A percentile compares a stretch with the other conserved stretches of the same genome.
phyloP scores from a whole-genome alignment of 495 filamentous ascomycete genomes.

The Physcia stellaris region DNA sequence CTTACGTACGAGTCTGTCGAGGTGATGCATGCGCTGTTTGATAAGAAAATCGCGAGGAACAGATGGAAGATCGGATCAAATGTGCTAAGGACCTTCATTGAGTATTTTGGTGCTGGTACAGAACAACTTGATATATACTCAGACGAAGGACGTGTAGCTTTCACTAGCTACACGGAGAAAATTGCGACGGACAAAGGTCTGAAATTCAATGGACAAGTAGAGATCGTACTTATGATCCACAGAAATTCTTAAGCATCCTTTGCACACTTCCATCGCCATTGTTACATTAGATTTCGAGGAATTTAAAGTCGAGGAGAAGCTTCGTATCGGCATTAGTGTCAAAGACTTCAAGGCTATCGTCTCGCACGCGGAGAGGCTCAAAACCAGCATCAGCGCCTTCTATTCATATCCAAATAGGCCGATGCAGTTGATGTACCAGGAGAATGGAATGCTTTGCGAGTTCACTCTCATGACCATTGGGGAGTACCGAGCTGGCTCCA shows the following conservation, averaged over 20 bases:
- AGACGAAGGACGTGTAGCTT: conserved; percentile 54
- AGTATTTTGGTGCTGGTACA: conserved; percentile 81
- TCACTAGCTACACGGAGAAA: conserved; percentile 94
- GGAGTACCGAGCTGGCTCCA: conserved; percentile 37
- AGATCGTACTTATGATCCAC: conserved; percentile 5
- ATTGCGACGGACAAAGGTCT: conserved; percentile 68
- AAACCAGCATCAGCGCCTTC: conserved; percentile 53
- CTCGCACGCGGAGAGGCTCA: conserved; percentile 65
- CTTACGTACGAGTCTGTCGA: conserved; percentile 76
- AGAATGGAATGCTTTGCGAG: conserved; percentile 64
- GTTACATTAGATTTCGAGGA: conserved; percentile 78
- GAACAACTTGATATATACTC: conserved; percentile 84
- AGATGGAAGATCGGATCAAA: conserved; percentile 65
- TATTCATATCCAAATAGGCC: conserved; percentile 74
- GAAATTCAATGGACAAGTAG: not conserved
- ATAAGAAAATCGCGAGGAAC: conserved; percentile 53
- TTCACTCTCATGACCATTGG: conserved; percentile 93
- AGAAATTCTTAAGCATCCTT: conserved; percentile 87
- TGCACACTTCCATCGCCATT: conserved; percentile 82
- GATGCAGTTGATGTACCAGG: conserved; percentile 66
- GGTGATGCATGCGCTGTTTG: conserved; percentile 79
- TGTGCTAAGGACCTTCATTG: conserved; percentile 68
- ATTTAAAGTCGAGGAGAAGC: conserved; percentile 60
- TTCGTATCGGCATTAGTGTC: conserved; percentile 80
- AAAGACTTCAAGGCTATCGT: conserved; percentile 93